Evolutionary conservation across 352 stramenopile species (phyloP), one percentile per base, ranked within the genome.

Genomic region (Pythium brachiatum): DNA sequence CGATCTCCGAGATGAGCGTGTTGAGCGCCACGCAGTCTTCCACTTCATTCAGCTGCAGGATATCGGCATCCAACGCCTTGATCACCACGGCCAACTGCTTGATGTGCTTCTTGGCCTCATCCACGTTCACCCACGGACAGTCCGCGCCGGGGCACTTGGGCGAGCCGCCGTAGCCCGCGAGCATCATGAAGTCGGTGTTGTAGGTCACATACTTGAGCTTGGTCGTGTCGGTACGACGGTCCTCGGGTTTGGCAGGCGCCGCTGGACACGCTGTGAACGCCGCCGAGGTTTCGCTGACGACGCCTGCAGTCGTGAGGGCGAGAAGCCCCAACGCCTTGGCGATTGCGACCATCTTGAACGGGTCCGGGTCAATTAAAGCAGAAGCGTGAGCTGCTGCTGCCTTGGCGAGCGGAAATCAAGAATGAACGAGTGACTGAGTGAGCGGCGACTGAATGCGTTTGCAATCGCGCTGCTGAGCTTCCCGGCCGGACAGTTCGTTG

Each of bases 131-230:
- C 71, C 71, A 78, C 57, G 61, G 41, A 53, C 66, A 73, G 25
- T 57, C 53, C 20, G 55, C 29, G 38, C 67, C 57, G 3, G 67
- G 67, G 43, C 67, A 74, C 53, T 56, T 61, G 38, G 44, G 53
- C 26, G 59, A 58, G 9, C 21, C 23, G 41, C 67, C 67, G 55
- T 63, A 68, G 53, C 56, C 56, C 12, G 36, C 32, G 23, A 74
- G 57, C 41, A 74, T 68, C 36, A 74, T 25, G 54, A 67, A 74
- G 27, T 74, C 67, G 57, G 53, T 47, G 60, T 74, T 74, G 70
- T 66, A 74, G 25, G 62, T 72, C 7, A 56, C 56, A 31, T 70
- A 76, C 62, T 69, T 77, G 62, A 77, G 70, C 50, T 71, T 56
- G 23, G 58, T 66, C 50, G 27, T 72, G 70, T 74, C 63, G 23